phyloP scores from a whole-genome alignment of 768 basidiomycete species.

The Leccinum subgranulosum region DNA sequence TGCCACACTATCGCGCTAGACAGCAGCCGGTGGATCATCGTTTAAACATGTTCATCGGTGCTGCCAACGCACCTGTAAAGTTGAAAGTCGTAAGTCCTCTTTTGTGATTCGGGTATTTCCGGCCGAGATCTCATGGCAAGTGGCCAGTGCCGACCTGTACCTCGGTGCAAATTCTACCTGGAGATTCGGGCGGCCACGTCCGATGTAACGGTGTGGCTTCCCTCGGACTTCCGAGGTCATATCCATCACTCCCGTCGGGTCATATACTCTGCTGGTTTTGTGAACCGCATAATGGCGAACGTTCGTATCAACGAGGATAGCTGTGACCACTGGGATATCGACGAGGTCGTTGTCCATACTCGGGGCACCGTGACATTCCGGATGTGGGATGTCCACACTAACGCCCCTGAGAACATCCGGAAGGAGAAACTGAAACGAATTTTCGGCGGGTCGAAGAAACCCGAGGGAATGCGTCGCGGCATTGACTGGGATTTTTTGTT shows the following conservation, averaged over 20 bases:
- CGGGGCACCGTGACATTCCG: slow-evolving; percentile 60
- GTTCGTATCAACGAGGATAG: slow-evolving; percentile 45
- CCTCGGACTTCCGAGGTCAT: slow-evolving; percentile 73
- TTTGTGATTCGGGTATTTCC: neutral
- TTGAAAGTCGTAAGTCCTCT: slow-evolving; percentile 66
- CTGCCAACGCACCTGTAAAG: slow-evolving; percentile 53
- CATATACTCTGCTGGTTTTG: slow-evolving; percentile 68
- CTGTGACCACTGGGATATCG: slow-evolving; percentile 39
- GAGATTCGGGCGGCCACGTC: slow-evolving; percentile 64
- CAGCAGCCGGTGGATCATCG: slow-evolving; percentile 71
- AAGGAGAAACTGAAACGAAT: slow-evolving; percentile 64
- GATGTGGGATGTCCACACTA: slow-evolving; percentile 76
- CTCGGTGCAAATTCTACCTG: slow-evolving; percentile 56
- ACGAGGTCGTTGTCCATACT: slow-evolving; percentile 64
- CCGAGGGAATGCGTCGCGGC: slow-evolving; percentile 39
- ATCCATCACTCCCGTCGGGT: slow-evolving; percentile 54
- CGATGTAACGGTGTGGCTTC: slow-evolving; percentile 72
- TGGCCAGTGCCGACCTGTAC: slow-evolving; percentile 53
- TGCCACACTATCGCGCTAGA: slow-evolving; percentile 78
- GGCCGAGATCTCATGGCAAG: neutral
- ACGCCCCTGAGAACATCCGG: slow-evolving; percentile 58
- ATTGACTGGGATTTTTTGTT: slow-evolving; percentile 82
- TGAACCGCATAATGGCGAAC: slow-evolving; percentile 61
- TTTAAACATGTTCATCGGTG: slow-evolving; percentile 64
- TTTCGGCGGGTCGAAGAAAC: slow-evolving; percentile 55